Evolutionary conservation across 2,329 filamentous ascomycete species (phyloP), one percentile per base, ranked within the genome.

Genomic region (Neofusicoccum umdonicola): DNA sequence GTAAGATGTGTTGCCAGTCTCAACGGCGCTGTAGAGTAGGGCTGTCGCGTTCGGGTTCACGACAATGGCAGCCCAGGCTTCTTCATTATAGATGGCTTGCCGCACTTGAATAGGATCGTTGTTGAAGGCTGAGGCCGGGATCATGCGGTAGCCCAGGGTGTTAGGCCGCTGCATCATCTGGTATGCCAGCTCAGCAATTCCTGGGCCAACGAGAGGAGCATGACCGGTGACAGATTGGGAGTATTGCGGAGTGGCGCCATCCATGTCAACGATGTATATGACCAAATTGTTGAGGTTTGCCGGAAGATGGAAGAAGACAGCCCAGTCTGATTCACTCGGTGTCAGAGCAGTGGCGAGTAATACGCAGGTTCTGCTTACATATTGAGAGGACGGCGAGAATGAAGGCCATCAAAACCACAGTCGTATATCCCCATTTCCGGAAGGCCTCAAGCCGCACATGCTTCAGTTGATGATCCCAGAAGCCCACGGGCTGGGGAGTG

Each of bases 261-360:
- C 87, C 67, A 89, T 88, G 71, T 89, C 85, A 34, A 90, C 87
- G 1, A 89, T 82, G 66, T 84, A 83, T 8, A 90, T 79, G 3
- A 78, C 79, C 7, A 89, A 73, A 0, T 76, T 74, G 2, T 74
- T 76, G 17, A 83, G 74, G 61, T 84, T 86, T 50, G 77, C 68
- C 11, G 86, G 78, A 0, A 84, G 79, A 13, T 79, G 70, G 69
- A 79, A 85, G 19, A 89, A 82, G 0, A 83, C 82, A 0, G 77
- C 86, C 87, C 87, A 90, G 74, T 86, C 69, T 71, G 35, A 4
- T 8, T 15, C 22, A n/a, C 19, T 13, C 12, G 3, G 6, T 0
- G 7, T 37, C 6, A 50, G 34, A 1, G 8, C 4, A 8, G n/a
- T n/a, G 9, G 12, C 34, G 31, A 4, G 27, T 22, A 13, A 27